Evolutionary conservation across 2,329 filamentous ascomycete species (phyloP), one percentile per base, ranked within the genome.

Genomic region (Dactylonectria macrodidyma): DNA sequence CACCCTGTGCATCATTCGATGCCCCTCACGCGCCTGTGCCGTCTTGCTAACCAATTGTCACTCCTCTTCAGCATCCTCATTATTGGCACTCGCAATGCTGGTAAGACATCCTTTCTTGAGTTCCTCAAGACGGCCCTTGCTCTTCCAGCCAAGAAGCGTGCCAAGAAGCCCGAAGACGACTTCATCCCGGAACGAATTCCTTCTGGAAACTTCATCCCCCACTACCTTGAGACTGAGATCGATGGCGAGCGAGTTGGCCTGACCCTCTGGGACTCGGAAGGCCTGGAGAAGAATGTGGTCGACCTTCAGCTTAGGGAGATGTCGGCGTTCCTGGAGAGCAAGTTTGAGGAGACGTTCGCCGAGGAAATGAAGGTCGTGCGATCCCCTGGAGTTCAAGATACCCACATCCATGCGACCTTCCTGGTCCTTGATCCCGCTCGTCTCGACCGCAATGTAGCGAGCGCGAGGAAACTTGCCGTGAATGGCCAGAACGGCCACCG

Each of bases 311-410:
- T 99, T 72, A 91, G 95, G 68, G 94, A 97, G 79, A 95, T 98
- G 86, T 92, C 93, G 38, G 88, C 92, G 9, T 99, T 99, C 83
- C 86, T 99, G 67, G 96, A 99, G 85, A 95, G 93, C 85, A 98
- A 98, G 81, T 99, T 99, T 75, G 95, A 99, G 80, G 96, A 99
- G 78, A 98, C 96, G 0, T 97, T 99, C 79, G 90, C 90, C 56
- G 96, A 99, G 83, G 96, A 99, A 85, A 97, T 97, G 88, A 98
- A 98, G 85, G 95, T 99, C 54, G 88, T 98, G 69, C 93, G 96
- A 76, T 95, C 95, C 60, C 95, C 96, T 30, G 95, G 95, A 63
- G 93, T 94, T 71, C 93, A 95, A 79, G 96, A 99, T 84, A 98
- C 95, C 58, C 96, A 99, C 81, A 97, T 99, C 72, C 96, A 99